phyloP scores from a whole-genome alignment of 495 filamentous ascomycete genomes.

The Hypoxylon subgilvum region DNA sequence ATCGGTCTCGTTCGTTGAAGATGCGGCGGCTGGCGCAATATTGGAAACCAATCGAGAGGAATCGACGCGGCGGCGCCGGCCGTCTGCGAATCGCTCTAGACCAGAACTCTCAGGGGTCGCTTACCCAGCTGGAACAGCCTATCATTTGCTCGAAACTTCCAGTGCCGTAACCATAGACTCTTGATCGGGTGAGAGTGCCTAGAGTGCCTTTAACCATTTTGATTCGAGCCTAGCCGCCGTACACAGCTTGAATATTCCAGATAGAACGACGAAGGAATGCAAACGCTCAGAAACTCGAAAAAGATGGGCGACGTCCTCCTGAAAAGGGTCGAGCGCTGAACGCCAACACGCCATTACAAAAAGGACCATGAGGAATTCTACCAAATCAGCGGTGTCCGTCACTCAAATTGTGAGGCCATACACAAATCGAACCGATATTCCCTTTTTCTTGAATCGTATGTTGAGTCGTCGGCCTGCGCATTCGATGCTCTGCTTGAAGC shows the following conservation, averaged over 20 bases:
- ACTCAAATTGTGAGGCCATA: background rate
- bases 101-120: constrained; percentile 4
- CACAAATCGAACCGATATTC: background rate
- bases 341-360: constrained; percentile 5
- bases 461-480: constrained; percentile 12
- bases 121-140: constrained; percentile 1
- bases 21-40: too few species aligned
- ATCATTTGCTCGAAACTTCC: constrained; percentile 14
- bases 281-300: background rate
- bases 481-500: constrained; percentile 1
- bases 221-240: too few species aligned
- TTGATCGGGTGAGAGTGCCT: background rate
- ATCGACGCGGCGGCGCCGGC: constrained; percentile 23
- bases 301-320: background rate
- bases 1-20: too few species aligned
- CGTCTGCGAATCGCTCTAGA: constrained; percentile 6
- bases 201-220: too few species aligned
- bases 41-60: background rate
- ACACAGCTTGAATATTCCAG: background rate
- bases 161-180: background rate
- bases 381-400: constrained; percentile 1
- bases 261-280: background rate
- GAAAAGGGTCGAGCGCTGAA: background rate
- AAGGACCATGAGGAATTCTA: constrained; percentile 2
- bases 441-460: constrained; percentile 18